Percentiles rank a stretch among this genome's conserved stretches.
phyloP scores from a whole-genome alignment of 2,329 filamentous ascomycete genomes.

The Volutella citrinella region DNA sequence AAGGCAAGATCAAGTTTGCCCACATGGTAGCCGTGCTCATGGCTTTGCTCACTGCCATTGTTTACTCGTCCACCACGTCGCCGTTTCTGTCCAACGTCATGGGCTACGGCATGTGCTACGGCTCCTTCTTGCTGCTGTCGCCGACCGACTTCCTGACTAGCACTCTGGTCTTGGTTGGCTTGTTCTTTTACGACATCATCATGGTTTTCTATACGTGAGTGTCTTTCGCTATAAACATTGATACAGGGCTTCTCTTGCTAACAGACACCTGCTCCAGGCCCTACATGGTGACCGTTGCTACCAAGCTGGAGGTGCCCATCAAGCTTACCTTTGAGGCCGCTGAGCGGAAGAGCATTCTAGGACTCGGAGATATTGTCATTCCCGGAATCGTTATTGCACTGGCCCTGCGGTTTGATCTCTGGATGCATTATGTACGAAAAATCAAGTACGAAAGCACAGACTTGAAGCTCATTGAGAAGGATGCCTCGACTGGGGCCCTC shows the following conservation, averaged over 20 bases:
- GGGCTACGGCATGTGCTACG: conserved; percentile 84
- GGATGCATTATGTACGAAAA: conserved; percentile 73
- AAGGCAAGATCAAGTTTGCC: conserved; percentile 53
- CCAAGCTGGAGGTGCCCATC: conserved; percentile 84
- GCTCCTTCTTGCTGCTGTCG: conserved; percentile 77
- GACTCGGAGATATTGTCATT: conserved; percentile 89
- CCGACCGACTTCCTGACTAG: conserved; percentile 85
- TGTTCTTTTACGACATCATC: conserved; percentile 95
- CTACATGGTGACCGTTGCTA: conserved; percentile 85
- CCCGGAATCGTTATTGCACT: conserved; percentile 88
- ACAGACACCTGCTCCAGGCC: conserved; percentile 46
- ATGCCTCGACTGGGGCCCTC: conserved; percentile 29
- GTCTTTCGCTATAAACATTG: not conserved
- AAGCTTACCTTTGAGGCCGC: conserved; percentile 77
- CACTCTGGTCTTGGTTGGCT: conserved; percentile 68
- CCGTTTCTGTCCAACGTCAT: conserved; percentile 74
- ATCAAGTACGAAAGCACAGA: conserved; percentile 44
- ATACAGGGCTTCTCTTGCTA: not conserved
- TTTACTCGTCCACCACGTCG: conserved; percentile 64
- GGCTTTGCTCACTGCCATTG: conserved; percentile 51
- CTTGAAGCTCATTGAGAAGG: conserved; percentile 32
- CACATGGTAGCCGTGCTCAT: conserved; percentile 54
- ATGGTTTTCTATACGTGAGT: conserved; percentile 81
- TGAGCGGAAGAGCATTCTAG: conserved; percentile 75
- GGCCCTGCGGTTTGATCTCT: conserved; percentile 87